These are phyloP conservation scores for Apocynum venetum DNA, from an alignment of 257 asterid genomes.

Conservation along the genomic window DNA sequence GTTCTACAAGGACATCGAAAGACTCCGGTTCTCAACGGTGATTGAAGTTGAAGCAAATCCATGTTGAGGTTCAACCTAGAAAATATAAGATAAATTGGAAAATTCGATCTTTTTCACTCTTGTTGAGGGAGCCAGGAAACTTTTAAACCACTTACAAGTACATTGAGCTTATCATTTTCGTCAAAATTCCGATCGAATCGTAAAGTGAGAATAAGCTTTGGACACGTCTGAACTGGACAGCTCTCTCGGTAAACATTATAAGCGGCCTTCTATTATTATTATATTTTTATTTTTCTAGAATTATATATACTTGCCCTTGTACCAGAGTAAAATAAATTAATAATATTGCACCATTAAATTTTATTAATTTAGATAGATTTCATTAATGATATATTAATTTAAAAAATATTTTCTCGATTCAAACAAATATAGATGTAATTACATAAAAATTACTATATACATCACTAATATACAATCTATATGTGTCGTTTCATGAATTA, in stretches of 20 bases:
- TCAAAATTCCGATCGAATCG: background rate
- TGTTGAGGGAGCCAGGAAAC: background rate
- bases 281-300: no score
- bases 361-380: no score
- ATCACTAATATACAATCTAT: no score
- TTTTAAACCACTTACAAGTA: background rate
- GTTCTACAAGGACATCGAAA: constrained; percentile 34
- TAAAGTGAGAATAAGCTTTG: constrained; percentile 26
- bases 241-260: background rate
- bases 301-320: no score
- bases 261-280: no score
- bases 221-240: constrained; percentile 22
- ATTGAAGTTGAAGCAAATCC: constrained; percentile 23
- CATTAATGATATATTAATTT: no score
- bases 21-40: constrained; percentile 33
- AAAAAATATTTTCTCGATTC: no score
- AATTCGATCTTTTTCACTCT: background rate
- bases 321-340: no score
- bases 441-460: no score
- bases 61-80: constrained; percentile 12
- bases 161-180: background rate
- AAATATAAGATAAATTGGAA: background rate
- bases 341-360: no score
- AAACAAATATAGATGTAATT: no score
- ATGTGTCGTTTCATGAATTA: no score